Evolutionary conservation across 169 alveolate species (phyloP), one percentile per base, ranked within the genome.

Genomic region (Besnoitia besnoiti): DNA sequence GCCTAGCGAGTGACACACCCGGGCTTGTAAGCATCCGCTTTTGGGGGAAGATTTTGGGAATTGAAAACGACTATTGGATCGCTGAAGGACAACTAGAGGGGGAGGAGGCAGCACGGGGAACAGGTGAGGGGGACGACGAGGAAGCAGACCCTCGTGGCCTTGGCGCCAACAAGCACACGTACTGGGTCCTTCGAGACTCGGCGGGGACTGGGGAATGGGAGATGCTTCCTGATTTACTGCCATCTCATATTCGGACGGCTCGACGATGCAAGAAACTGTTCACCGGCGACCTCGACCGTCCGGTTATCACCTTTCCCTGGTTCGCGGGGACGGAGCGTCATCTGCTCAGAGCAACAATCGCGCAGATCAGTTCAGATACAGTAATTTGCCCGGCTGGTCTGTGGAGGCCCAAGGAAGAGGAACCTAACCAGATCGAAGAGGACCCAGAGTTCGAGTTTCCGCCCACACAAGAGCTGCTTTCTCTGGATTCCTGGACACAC

Each of bases 1-100:
- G 90, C 4, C 50, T 90, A 8, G 90, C 85, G 30, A 67, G 67
- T 33, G 61, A 62, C 24, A 27, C 73, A 1, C 90, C 90, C 0
- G 90, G 93, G 40, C 77, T 90, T 62, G 80, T 77, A 51, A 47
- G 59, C 46, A 77, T 95, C 10, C 91, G 98, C 24, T 95, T 96
- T 85, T 97, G 97, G 96, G 98, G 98, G 4, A 97, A 97, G 94
- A 62, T 97, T 16, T 90, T 90, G 80, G 97, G 90, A 27, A 89
- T 85, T 39, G 89, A 96, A 62, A 79, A 77, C 40, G 98, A 97
- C 91, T 97, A 96, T 89, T 94, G 90, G 76, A 94, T 97, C 21
- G 95, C 95, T 24, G 97, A 97, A 91, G 97, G 97, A 12, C 82
- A 85, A 37, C 44, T 85, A 39, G 94, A 91, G 42, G 88, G 92